Evolutionary conservation across 805 yeast genomes (phyloP).

Genomic region (Saccharomycopsis capsularis): DNA sequence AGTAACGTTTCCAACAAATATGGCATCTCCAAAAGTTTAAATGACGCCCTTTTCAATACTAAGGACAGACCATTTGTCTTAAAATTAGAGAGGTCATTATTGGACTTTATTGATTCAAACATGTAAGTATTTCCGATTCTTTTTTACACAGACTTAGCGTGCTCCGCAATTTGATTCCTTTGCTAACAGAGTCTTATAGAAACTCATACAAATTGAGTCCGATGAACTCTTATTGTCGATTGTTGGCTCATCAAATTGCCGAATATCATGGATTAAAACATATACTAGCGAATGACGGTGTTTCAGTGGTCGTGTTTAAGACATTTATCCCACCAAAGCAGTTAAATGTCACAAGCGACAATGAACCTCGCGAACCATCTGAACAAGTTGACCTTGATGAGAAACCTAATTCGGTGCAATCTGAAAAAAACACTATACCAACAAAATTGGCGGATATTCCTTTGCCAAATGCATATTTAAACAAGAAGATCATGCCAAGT

Average conservation of each 20-base stretch:
- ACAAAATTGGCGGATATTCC: background rate
- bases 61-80: conserved; percentile 45
- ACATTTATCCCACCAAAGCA: conserved; percentile 22
- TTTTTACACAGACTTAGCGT: background rate
- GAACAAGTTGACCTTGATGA: background rate
- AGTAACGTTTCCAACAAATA: background rate
- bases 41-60: conserved; percentile 35
- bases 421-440: no score
- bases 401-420: no score
- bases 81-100: conserved; percentile 41
- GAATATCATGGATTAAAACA: conserved; percentile 60
- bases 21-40: conserved; percentile 29
- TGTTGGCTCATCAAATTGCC: conserved; percentile 64
- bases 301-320: conserved; percentile 39
- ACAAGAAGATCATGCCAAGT: background rate
- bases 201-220: conserved; percentile 41
- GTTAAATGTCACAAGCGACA: conserved; percentile 23
- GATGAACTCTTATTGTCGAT: conserved; percentile 61
- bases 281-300: conserved; percentile 43
- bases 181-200: conserved; percentile 10
- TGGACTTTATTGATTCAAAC: conserved; percentile 38
- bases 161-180: background rate
- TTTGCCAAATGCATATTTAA: background rate
- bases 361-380: conserved; percentile 8
- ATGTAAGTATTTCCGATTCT: conserved; percentile 18